Conservation (phyloP, 192 early-diverging fungal genomes). For the Geosiphon pyriformis region DNA sequence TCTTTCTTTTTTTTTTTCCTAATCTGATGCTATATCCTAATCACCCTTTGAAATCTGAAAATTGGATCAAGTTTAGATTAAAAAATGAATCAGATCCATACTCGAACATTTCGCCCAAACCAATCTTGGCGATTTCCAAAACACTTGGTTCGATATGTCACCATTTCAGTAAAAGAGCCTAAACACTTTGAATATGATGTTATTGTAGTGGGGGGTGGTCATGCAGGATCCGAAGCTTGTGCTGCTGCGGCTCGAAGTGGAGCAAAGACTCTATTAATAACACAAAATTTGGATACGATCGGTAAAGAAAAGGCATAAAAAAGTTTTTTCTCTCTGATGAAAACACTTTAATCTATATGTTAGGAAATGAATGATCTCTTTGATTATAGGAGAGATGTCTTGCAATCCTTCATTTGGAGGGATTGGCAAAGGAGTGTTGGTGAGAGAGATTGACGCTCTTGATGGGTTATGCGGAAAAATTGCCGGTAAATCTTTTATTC, state of each 20-base stretch:
- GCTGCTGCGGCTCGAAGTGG: conserved; percentile 71
- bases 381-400: conserved; percentile 67
- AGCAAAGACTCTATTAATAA: conserved; percentile 65
- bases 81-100: no score
- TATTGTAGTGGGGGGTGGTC: conserved; percentile 77
- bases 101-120: no score
- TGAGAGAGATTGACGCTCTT: conserved; percentile 75
- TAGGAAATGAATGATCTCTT: background rate
- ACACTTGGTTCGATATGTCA: background rate
- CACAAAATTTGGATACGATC: conserved; percentile 70
- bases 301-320: no score
- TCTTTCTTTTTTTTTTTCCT: no score
- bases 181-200: conserved; percentile 51
- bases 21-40: no score
- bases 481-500: conserved; percentile 40
- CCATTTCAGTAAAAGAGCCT: conserved; percentile 3
- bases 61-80: no score
- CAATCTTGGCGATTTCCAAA: background rate
- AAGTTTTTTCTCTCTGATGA: background rate
- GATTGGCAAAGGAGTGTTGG: conserved; percentile 75
- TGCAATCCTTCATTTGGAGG: conserved; percentile 86
- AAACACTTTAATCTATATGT: background rate
- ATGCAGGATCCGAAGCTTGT: conserved; percentile 79
- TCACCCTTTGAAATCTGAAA: no score
- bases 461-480: conserved; percentile 79